These are phyloP conservation scores for Dipteronia dyeriana DNA, from an alignment of 345 rosid genomes.

Conservation along the genomic window DNA sequence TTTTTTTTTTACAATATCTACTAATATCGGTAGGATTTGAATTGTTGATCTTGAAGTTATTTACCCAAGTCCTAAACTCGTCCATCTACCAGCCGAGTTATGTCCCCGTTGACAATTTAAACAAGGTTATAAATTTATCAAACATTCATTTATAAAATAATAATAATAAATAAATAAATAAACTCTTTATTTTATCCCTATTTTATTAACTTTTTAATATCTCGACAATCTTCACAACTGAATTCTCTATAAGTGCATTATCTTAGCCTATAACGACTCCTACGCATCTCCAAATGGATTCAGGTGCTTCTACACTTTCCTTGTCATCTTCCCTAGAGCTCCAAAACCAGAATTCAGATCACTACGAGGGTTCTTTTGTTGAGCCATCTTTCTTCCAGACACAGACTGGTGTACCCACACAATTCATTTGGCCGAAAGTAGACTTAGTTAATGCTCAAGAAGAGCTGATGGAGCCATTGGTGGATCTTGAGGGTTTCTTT, in stretches of 20 bases:
- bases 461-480: constrained; percentile 42
- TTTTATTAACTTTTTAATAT: too few relatives aligned
- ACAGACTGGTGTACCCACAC: constrained; percentile 27
- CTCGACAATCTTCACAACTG: not conserved
- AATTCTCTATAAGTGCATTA: constrained; percentile 2
- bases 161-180: too few relatives aligned
- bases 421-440: constrained; percentile 50
- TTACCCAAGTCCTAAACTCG: too few relatives aligned
- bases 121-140: too few relatives aligned
- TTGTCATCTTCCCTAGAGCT: constrained; percentile 16
- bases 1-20: too few relatives aligned
- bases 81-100: too few relatives aligned
- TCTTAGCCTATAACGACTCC: not conserved
- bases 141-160: too few relatives aligned
- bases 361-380: not conserved
- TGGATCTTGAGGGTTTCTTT: constrained; percentile 50
- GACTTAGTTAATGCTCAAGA: constrained; percentile 29
- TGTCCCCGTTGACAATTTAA: too few relatives aligned
- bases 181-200: too few relatives aligned
- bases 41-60: too few relatives aligned
- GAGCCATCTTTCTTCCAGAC: constrained; percentile 30
- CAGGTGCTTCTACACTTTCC: not conserved
- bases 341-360: constrained; percentile 1
- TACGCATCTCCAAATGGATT: not conserved
- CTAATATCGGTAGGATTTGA: too few relatives aligned